A percentile compares a stretch with the other conserved stretches of the same genome.
phyloP scores from a whole-genome alignment of 1,139 yeast species.

The Yamadazyma friedrichii region DNA sequence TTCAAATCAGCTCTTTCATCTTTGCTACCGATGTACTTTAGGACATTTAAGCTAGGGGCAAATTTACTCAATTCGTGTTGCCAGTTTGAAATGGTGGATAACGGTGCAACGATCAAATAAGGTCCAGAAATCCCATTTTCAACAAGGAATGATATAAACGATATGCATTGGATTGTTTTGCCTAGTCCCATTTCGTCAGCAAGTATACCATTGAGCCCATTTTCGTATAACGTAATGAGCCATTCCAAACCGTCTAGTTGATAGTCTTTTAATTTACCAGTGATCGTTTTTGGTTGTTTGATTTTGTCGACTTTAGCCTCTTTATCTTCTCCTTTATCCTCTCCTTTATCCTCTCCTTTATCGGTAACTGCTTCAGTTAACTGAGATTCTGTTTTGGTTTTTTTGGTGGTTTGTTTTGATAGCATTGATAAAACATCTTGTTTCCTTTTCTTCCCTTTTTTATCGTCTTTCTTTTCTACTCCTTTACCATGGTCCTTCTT shows the following conservation, averaged over 20 bases:
- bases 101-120: conserved; percentile 81
- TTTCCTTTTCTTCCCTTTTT: conserved; percentile 6
- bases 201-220: conserved; percentile 89
- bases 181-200: conserved; percentile 99
- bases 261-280: conserved; percentile 72
- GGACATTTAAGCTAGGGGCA: conserved; percentile 66
- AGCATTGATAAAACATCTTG: conserved; percentile 15
- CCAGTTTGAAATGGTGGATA: conserved; percentile 90
- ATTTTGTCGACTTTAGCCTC: conserved; percentile 17
- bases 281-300: conserved; percentile 62
- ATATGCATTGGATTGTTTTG: conserved; percentile 83
- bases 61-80: conserved; percentile 63
- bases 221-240: conserved; percentile 83
- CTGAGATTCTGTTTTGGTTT: conserved; percentile 13
- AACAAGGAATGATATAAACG: conserved; percentile 70
- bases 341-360: background rate
- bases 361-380: conserved; percentile 3
- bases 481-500: too few species aligned
- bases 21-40: conserved; percentile 68
- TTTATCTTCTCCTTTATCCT: background rate
- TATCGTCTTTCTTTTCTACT: conserved; percentile 1
- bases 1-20: conserved; percentile 44
- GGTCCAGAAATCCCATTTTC: conserved; percentile 85
- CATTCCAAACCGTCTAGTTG: conserved; percentile 91
- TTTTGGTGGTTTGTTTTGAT: conserved; percentile 12